Base-by-base conservation (phyloP, 805 yeast species). In the Myxozyma monticola region DNA sequence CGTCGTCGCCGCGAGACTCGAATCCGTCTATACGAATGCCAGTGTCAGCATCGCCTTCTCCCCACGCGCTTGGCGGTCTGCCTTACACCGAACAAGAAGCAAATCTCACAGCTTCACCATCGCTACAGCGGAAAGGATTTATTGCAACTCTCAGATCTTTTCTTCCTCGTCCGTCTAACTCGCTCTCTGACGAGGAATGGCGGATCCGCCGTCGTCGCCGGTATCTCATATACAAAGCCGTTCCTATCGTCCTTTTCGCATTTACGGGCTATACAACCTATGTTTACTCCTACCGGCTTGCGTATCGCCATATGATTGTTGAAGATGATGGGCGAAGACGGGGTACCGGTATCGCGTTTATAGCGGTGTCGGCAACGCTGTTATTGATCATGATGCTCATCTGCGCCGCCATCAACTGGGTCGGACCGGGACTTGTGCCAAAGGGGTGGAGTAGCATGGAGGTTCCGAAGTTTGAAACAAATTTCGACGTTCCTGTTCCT, bases 361-460 rank as follows among this genome's bases (percentile, higher is more conserved):
- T 77, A 69, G 63, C 62, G 1, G 51, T 72, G 2, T 43, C 36
- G n/a, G 26, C 26, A 6, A 14, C 62, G 30, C 42, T 56, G 14
- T 41, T 69, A 4, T 24, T 73, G 1, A 31, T 68, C n/a, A 7
- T 64, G n/a, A 29, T 70, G 5, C 46, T 67, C 15, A 21, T 55
- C 36, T 45, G 71, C 56, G 84, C 88, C 86, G 36, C 57, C 0
- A 62, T 83, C 1, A 55, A 73, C 15, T 12, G 62, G 1, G 47
- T 61, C n/a, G 91, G 90, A 0, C 86, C 90, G 0, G 93, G 93
- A 0, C 60, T 70, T 0, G 74, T 76, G 0, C 59, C 46, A 18
- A 64, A 4, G 58, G 65, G 29, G 52, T 71, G 4, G 77, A 78
- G 1, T 21, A 21, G 36, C 20, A 17, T 15, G 40, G 28, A 7